phyloP scores from a whole-genome alignment of 345 rosid species.

The Dipteronia dyeriana region DNA sequence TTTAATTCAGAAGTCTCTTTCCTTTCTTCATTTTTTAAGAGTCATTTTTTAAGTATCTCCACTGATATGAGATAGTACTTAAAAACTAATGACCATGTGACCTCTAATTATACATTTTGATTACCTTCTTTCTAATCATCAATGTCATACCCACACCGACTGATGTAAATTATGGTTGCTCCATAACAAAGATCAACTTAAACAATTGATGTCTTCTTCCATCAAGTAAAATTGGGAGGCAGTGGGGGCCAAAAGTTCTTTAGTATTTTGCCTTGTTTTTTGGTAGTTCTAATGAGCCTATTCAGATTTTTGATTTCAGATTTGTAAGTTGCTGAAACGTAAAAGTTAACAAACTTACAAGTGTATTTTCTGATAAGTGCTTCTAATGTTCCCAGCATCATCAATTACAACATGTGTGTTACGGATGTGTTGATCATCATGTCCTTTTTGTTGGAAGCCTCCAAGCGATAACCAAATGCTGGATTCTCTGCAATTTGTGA shows the following conservation, averaged over 20 bases:
- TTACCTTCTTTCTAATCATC: neutral
- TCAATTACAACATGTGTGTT: constrained; percentile 91
- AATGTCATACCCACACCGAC: neutral
- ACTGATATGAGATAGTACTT: neutral
- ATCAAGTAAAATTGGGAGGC: neutral
- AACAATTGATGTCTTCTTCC: neutral
- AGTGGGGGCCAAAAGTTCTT: neutral
- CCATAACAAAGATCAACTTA: neutral
- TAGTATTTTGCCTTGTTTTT: neutral
- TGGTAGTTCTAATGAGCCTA: neutral
- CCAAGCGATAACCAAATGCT: constrained; percentile 91
- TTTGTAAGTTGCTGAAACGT: neutral
- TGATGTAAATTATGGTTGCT: neutral
- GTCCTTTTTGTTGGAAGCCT: constrained; percentile 87
- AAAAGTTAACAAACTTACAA: constrained; percentile 45
- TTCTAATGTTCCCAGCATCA: constrained; percentile 65
- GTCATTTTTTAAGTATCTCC: neutral
- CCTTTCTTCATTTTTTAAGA: neutral
- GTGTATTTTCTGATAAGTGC: constrained; percentile 75
- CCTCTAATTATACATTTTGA: neutral
- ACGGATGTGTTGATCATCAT: constrained; percentile 60
- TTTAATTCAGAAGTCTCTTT: neutral
- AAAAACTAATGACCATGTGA: neutral
- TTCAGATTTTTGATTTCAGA: neutral
- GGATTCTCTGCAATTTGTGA: constrained; percentile 53